Percentiles rank a stretch among this genome's conserved stretches.
Conservation (phyloP, 768 basidiomycete genomes). For the Phylloporus scabripes region DNA sequence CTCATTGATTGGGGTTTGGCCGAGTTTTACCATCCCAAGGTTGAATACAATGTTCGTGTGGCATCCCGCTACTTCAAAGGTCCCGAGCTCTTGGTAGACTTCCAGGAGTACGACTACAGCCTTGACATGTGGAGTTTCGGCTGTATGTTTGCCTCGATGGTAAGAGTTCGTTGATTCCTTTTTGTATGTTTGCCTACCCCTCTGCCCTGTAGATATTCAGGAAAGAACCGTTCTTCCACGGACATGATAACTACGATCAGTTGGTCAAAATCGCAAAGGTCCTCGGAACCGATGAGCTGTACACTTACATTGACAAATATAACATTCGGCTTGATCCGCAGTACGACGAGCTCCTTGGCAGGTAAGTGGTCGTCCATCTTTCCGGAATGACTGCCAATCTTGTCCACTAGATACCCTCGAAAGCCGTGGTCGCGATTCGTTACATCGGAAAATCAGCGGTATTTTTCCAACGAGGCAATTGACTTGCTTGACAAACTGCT, state of each 20-base stretch:
- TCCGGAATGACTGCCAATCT: conserved; percentile 5
- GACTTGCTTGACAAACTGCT: conserved; percentile 94
- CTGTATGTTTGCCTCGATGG: conserved; percentile 99
- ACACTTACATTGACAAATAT: conserved; percentile 90
- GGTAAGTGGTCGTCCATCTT: conserved; percentile 37
- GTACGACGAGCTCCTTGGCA: conserved; percentile 90
- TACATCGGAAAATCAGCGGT: conserved; percentile 92
- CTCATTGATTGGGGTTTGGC: conserved; percentile 99
- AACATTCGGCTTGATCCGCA: conserved; percentile 93
- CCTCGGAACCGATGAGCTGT: conserved; percentile 92
- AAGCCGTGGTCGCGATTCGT: conserved; percentile 96
- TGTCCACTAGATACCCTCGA: conserved; percentile 64
- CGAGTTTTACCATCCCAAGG: conserved; percentile 97
- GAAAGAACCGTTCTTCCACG: conserved; percentile 99
- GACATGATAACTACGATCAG: conserved; percentile 98
- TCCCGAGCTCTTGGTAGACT: conserved; percentile 93
- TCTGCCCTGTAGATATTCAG: conserved; percentile 75
- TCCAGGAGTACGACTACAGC: conserved; percentile 97
- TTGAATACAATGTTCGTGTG: conserved; percentile 97
- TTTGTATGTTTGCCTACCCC: background rate
- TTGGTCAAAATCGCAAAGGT: conserved; percentile 98
- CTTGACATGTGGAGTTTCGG: conserved; percentile 99
- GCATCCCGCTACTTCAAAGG: conserved; percentile 98
- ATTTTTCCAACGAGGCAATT: conserved; percentile 94
- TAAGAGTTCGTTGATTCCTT: conserved; percentile 30